A percentile compares a stretch with the other conserved stretches of the same genome.
Conservation (phyloP, 768 basidiomycete genomes). For the Asterophora parasitica region DNA sequence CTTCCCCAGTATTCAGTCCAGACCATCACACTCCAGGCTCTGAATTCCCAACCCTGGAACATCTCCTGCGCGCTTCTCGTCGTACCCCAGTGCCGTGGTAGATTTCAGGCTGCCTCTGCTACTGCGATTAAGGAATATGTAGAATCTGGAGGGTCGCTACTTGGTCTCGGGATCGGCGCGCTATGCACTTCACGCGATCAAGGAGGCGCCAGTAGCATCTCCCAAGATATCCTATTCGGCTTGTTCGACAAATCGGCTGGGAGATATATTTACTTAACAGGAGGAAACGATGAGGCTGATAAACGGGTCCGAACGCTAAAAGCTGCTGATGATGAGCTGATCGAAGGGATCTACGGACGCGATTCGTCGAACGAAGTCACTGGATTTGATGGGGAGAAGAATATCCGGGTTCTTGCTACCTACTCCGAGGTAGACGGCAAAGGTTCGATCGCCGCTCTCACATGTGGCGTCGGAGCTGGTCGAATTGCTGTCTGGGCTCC, state of each 20-base stretch:
- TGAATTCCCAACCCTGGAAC: constrained; percentile 74
- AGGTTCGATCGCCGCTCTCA: constrained; percentile 28
- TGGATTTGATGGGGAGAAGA: constrained; percentile 25
- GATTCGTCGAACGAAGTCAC: constrained; percentile 20
- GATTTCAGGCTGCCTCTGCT: constrained; percentile 32
- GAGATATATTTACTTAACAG: constrained; percentile 25
- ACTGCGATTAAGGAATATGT: constrained; percentile 55
- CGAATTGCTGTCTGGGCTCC: constrained; percentile 50
- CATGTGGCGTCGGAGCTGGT: constrained; percentile 38
- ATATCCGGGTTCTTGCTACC: constrained; percentile 27
- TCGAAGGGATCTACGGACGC: constrained; percentile 25
- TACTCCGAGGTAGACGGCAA: constrained; percentile 18
- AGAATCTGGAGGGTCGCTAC: constrained; percentile 61
- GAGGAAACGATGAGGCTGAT: constrained; percentile 7
- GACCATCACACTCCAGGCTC: constrained; percentile 47
- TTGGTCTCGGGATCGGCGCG: constrained; percentile 60
- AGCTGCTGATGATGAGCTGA: constrained; percentile 18
- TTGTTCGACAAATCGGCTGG: constrained; percentile 32
- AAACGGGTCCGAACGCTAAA: constrained; percentile 15
- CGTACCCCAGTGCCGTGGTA: constrained; percentile 57
- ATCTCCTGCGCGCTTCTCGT: constrained; percentile 73
- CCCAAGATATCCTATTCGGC: constrained; percentile 27
- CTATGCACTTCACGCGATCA: constrained; percentile 32
- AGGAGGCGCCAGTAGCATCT: constrained; percentile 14
- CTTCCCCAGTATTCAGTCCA: constrained; percentile 78